Evolutionary conservation across 176 grass and related monocot species (phyloP), one percentile per base, ranked within the genome.

Genomic region (Triticum monococcum): DNA sequence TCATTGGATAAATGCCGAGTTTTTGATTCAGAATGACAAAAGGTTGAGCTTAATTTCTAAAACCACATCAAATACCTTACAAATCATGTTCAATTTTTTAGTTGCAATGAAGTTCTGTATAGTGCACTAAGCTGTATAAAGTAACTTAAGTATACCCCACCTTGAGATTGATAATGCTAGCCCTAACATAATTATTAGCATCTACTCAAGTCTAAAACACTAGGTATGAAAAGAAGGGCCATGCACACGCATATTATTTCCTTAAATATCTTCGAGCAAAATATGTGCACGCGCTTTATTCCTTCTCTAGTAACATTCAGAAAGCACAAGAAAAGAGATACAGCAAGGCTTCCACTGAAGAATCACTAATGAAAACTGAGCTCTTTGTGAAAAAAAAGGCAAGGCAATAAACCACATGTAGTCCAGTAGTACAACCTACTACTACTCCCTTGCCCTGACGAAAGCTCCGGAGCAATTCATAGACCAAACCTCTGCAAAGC

Each of bases 401-500:
- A 77, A 77, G 74, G 26, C 24, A 52, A 18, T 78, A 32, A 12
- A 59, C 35, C 37, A 83, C 80, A 84, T 84, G 74, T 62, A 37
- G 22, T 65, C 26, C 41, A 43, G 41, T 38, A 43, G 62, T 78
- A 77, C 72, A 69, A 36, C 63, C 72, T 77, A 70, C 52, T 61
- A 37, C 13, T 12, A 11, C 31, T 37, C n/a, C 63, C 9, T 79
- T 71, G 35, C 54, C 20, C 36, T 78, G 64, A 83, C 40, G 33
- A 79, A 66, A 64, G n/a, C 48, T 31, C 31, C 18, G 52, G 76
- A 78, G 14, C 46, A 77, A 81, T 37, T 72, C 67, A 75, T 48
- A 38, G 30, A 80, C 68, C 83, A 84, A 90, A 89, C 70, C 90
- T 87, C 75, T 68, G 43, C 64, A 63, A 68, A 46, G 68, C 52